Evolutionary conservation across 2,329 filamentous ascomycete species (phyloP).

Genomic region (Apiospora aurea): DNA sequence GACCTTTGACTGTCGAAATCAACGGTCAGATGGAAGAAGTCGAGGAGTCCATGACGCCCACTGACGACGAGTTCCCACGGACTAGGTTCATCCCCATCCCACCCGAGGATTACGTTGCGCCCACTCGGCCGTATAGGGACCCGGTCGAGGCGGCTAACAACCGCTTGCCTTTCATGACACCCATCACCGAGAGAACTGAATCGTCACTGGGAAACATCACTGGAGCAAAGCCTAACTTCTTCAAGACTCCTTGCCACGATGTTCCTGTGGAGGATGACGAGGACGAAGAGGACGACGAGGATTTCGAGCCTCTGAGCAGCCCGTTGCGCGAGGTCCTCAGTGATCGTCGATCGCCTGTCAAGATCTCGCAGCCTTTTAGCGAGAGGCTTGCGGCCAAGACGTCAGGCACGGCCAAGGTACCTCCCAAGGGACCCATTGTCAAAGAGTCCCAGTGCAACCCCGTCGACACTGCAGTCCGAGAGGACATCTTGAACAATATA

Average conservation of each 20-base stretch:
- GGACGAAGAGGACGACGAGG: conserved; percentile 41
- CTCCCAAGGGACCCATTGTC: conserved; percentile 74
- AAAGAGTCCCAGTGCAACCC: conserved; percentile 88
- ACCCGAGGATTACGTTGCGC: conserved; percentile 85
- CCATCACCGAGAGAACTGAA: conserved; percentile 95
- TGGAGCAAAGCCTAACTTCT: conserved; percentile 63
- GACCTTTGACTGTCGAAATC: conserved; percentile 31
- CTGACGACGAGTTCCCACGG: conserved; percentile 52
- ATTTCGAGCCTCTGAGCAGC: conserved; percentile 65
- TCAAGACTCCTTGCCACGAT: conserved; percentile 75
- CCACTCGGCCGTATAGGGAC: conserved; percentile 81
- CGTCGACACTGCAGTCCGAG: conserved; percentile 76
- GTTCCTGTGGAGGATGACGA: conserved; percentile 36
- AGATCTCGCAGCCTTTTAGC: conserved; percentile 58
- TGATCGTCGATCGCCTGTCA: conserved; percentile 54
- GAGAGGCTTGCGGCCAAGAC: conserved; percentile 45
- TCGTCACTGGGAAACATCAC: conserved; percentile 77
- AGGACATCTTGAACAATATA: conserved; percentile 76
- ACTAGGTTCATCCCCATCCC: conserved; percentile 80
- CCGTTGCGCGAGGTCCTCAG: conserved; percentile 73
- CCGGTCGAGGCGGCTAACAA: conserved; percentile 83
- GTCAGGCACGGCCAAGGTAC: conserved; percentile 45
- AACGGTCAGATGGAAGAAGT: conserved; percentile 43
- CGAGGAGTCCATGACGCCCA: conserved; percentile 44
- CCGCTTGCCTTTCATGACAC: conserved; percentile 96